phyloP scores from a whole-genome alignment of 208 protist species.

The Chromosphaera perkinsii region DNA sequence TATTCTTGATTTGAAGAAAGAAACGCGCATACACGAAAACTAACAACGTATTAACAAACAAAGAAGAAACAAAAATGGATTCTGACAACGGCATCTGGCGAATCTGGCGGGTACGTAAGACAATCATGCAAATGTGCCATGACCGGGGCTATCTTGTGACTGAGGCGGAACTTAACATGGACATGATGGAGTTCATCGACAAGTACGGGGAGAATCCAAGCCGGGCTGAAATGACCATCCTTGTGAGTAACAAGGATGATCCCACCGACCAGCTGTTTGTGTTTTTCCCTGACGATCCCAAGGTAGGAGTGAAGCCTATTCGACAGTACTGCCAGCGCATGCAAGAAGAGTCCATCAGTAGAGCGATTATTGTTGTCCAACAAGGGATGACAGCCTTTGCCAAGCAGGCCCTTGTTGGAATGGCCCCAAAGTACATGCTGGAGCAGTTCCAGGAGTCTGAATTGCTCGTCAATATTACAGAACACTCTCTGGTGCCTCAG shows the following conservation, averaged over 20 bases:
- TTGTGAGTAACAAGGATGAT: not conserved
- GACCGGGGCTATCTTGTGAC: conserved; percentile 5
- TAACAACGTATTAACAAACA: too few species aligned
- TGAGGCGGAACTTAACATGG: conserved; percentile 5
- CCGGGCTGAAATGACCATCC: not conserved
- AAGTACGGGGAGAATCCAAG: not conserved
- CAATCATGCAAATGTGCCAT: conserved; percentile 6
- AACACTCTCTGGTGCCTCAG: conserved; percentile 22
- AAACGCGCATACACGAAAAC: too few species aligned
- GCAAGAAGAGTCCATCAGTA: not conserved
- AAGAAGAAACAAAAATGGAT: too few species aligned
- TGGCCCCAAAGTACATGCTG: not conserved
- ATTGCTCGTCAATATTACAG: conserved; percentile 20
- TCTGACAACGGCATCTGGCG: too few species aligned
- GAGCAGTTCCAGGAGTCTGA: conserved; percentile 12
- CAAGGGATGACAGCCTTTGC: conserved; percentile 1
- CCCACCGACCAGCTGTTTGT: not conserved
- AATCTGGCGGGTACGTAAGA: not conserved
- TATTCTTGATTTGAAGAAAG: too few species aligned
- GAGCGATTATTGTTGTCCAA: not conserved
- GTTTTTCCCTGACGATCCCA: conserved; percentile 10
- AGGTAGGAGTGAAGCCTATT: not conserved
- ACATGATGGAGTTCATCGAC: not conserved
- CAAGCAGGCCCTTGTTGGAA: not conserved
- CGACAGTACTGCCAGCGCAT: not conserved